Evolutionary conservation across 1,139 yeast species (phyloP), one percentile per base, ranked within the genome.

Genomic region (Lodderomyces parapsilosis): DNA sequence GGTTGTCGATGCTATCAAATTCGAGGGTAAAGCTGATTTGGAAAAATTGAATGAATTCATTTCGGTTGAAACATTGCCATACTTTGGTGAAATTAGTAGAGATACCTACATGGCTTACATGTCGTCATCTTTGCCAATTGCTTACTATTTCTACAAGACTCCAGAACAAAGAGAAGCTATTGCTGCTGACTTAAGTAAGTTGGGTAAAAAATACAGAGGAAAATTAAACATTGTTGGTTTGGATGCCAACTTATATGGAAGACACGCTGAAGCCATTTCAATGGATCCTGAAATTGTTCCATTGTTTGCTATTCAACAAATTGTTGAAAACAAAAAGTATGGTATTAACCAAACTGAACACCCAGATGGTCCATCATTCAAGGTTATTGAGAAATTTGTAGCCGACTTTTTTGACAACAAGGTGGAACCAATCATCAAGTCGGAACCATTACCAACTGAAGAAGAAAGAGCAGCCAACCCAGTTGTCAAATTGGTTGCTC

Each of bases 31-130:
- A 23, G 22, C 48, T 2, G 61, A 58, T 35, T 41, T 57, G 28
- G 74, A 65, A 34, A 50, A 63, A 18, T 68, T 91, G 51, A 60
- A 63, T 39, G 66, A 69, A 32, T 90, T 89, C 68, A 67, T 88
- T 55, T 68, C 73, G 48, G 69, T 72, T 49, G 96, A 91, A 71
- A 68, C 86, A 40, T 78, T 87, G 60, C 98, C 99, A 48, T 78
- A 80, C 60, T 85, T 93, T 58, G 98, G 97, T 58, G 98, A 91
- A 65, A 82, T 93, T 52, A 82, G 83, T 59, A 93, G 96, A 53
- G 76, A 80, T 47, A 86, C 96, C 51, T 93, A 86, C 76, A 71
- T 78, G 66, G 63, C 76, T 44, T 93, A 91, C 72, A 80, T 88
- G 78, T 68, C 78, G 46, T 71, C 90, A 43, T 78, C 81, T 38